A percentile compares a stretch with the other conserved stretches of the same genome.
Conservation (phyloP, 31 red algal species). For the Asparagopsis taxiformis region DNA sequence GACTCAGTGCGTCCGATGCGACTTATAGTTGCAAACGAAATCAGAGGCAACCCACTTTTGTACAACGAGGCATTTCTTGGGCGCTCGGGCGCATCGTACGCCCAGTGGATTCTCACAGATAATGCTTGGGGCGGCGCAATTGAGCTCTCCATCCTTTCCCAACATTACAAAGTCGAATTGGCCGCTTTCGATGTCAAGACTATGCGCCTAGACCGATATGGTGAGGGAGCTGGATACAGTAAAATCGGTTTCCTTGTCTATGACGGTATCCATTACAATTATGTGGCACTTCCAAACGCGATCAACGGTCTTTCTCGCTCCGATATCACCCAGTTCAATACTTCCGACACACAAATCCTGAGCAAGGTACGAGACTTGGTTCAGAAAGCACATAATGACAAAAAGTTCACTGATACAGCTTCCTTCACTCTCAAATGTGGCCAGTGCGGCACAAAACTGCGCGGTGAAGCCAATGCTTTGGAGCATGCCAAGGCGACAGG, state of each 20-base stretch:
- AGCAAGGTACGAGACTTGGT: conserved; percentile 48
- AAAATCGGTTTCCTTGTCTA: conserved; percentile 78
- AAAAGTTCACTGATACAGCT: conserved; percentile 84
- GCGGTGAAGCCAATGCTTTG: conserved; percentile 66
- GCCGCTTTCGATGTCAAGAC: conserved; percentile 90
- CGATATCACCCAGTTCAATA: conserved; percentile 77
- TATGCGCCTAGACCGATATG: conserved; percentile 81
- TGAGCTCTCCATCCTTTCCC: conserved; percentile 79
- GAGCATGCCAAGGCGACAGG: conserved; percentile 65
- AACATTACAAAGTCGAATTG: conserved; percentile 69
- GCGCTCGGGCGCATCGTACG: conserved; percentile 54
- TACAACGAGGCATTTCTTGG: conserved; percentile 80
- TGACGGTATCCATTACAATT: conserved; percentile 99
- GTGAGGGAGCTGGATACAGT: conserved; percentile 63
- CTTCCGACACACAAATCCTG: conserved; percentile 23
- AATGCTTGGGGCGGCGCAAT: conserved; percentile 97
- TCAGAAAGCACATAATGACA: conserved; percentile 29
- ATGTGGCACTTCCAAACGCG: conserved; percentile 52
- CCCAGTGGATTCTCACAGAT: conserved; percentile 72
- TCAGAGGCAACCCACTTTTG: conserved; percentile 31
- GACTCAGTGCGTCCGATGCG: conserved; percentile 24
- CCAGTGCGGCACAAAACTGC: conserved; percentile 64
- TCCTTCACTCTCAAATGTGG: conserved; percentile 71
- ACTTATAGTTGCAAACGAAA: conserved; percentile 30
- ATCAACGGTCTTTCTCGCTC: neutral